phyloP scores from a whole-genome alignment of 345 rosid genomes.

The Eucalyptus erythrocorys region DNA sequence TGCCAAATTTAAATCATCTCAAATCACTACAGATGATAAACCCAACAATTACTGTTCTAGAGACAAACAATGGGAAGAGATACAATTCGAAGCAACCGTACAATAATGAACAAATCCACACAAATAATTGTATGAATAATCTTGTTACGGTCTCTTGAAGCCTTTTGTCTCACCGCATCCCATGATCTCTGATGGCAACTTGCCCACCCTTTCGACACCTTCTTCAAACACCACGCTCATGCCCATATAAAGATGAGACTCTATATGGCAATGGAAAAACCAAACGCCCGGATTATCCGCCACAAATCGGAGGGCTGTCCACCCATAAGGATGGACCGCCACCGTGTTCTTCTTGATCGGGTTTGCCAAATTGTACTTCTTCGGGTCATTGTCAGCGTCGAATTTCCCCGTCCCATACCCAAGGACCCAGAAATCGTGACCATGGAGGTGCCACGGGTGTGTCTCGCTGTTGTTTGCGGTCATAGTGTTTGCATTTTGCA shows the following conservation, averaged over 20 bases:
- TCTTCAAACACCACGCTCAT: constrained; percentile 66
- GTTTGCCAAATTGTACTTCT: constrained; percentile 34
- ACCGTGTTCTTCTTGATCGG: constrained; percentile 85
- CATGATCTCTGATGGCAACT: constrained; percentile 48
- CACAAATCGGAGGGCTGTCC: constrained; percentile 57
- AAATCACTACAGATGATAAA: not conserved
- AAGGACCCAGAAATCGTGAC: constrained; percentile 81
- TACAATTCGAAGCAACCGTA: not conserved
- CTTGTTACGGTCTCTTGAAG: not conserved
- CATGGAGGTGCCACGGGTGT: constrained; percentile 91
- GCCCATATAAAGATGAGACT: constrained; percentile 67
- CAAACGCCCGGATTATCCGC: constrained; percentile 73
- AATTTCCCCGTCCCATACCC: constrained; percentile 65
- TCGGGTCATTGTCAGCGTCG: constrained; percentile 22
- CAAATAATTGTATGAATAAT: not conserved
- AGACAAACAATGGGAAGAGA: not conserved
- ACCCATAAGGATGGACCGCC: constrained; percentile 56
- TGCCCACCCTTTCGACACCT: constrained; percentile 36
- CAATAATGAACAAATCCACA: not conserved
- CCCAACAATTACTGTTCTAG: not conserved
- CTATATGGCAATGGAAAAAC: constrained; percentile 75
- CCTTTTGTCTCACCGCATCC: constrained; percentile 33
- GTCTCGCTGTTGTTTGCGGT: constrained; percentile 34
- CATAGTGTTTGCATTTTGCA: constrained; percentile 60
- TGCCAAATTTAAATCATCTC: not conserved